phyloP scores from a whole-genome alignment of 768 basidiomycete species.

The Termitomyces heimii region DNA sequence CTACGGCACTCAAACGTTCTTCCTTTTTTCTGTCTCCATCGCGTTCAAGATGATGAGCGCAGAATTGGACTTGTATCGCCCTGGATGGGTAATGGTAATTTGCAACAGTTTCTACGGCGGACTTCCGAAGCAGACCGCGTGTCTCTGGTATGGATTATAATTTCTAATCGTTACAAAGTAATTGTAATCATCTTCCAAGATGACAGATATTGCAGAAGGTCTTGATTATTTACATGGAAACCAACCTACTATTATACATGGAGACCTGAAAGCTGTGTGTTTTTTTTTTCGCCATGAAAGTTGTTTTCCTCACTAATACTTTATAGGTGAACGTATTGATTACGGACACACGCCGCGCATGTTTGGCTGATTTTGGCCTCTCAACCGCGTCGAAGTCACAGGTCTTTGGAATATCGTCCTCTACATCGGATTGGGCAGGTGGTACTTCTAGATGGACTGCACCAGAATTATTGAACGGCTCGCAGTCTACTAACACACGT shows the following conservation, averaged over 20 bases:
- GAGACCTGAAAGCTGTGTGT: slow-evolving; percentile 12
- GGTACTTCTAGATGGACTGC: slow-evolving; percentile 16
- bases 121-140: slow-evolving; percentile 5
- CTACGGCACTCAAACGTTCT: slow-evolving; percentile 12
- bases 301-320: neutral
- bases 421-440: slow-evolving; percentile 1
- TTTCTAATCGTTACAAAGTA: neutral
- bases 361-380: slow-evolving; percentile 16
- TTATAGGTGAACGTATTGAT: slow-evolving; percentile 15
- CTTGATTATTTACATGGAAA: slow-evolving; percentile 9
- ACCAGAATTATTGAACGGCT: slow-evolving; percentile 12
- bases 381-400: slow-evolving; percentile 13
- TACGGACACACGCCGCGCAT: slow-evolving; percentile 10
- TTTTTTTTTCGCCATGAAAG: neutral
- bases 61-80: slow-evolving; percentile 13
- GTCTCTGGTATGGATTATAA: slow-evolving; percentile 4
- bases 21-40: slow-evolving; percentile 10
- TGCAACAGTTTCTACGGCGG: slow-evolving; percentile 2
- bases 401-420: slow-evolving; percentile 7
- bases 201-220: slow-evolving; percentile 11
- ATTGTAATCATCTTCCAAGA: neutral
- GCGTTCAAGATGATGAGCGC: slow-evolving; percentile 6
- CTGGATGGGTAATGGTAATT: slow-evolving; percentile 12
- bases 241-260: slow-evolving; percentile 12
- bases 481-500: slow-evolving; percentile 10